A percentile compares a stretch with the other conserved stretches of the same genome.
Conservation (phyloP, 2,329 filamentous ascomycete genomes). For the Xylariales sp. region DNA sequence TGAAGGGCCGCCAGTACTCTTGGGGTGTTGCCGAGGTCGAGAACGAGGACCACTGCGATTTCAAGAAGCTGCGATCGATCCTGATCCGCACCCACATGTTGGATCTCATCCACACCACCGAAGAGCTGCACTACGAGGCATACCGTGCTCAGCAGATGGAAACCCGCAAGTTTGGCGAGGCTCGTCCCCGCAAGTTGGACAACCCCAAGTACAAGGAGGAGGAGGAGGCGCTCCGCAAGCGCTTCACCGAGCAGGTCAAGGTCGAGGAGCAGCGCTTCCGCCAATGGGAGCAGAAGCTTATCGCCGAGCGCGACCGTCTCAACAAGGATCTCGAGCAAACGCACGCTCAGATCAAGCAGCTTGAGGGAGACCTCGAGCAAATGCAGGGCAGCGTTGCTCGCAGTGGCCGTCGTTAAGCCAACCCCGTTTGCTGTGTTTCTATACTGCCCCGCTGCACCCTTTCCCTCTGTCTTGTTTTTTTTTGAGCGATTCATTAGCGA, state of each 20-base stretch:
- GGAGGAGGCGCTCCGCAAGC: slow-evolving; percentile 95
- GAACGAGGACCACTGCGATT: slow-evolving; percentile 99
- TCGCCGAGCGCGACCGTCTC: slow-evolving; percentile 94
- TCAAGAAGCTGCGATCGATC: slow-evolving; percentile 99
- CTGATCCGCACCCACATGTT: slow-evolving; percentile 99
- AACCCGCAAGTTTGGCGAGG: slow-evolving; percentile 98
- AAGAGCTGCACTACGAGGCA: slow-evolving; percentile 98
- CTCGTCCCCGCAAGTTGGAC: slow-evolving; percentile 93
- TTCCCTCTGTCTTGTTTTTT: too few relatives aligned
- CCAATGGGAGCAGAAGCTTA: slow-evolving; percentile 99
- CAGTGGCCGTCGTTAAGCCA: slow-evolving; percentile 79
- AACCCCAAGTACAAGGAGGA: slow-evolving; percentile 99
- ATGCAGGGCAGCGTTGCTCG: slow-evolving; percentile 89
- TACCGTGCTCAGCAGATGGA: slow-evolving; percentile 99
- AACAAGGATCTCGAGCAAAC: slow-evolving; percentile 99
- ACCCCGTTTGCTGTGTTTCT: neutral
- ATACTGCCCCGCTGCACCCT: too few relatives aligned
- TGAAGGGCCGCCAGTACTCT: slow-evolving; percentile 98
- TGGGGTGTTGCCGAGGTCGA: slow-evolving; percentile 99
- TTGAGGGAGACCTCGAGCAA: slow-evolving; percentile 87
- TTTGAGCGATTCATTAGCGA: too few relatives aligned
- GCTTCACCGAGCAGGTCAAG: slow-evolving; percentile 99
- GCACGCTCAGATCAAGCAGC: slow-evolving; percentile 87
- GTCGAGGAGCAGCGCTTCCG: slow-evolving; percentile 99
- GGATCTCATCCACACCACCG: slow-evolving; percentile 98